Conservation (phyloP, 768 basidiomycete species). For the Rhodotorula toruloides region DNA sequence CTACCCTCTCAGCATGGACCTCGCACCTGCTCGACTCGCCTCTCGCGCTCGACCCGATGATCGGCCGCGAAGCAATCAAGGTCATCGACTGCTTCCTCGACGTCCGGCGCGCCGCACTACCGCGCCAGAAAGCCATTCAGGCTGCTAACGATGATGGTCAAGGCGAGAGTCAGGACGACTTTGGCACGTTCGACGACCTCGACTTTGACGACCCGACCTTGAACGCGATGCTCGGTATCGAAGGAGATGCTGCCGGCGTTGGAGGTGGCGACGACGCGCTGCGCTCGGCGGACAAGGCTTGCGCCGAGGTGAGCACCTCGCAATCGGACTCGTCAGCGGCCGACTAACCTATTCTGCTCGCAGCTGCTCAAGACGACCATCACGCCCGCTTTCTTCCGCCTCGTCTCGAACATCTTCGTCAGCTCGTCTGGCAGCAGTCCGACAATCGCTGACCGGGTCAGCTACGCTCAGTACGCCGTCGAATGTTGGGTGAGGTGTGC, state of each 20-base stretch:
- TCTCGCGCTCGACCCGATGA: slow-evolving; percentile 52
- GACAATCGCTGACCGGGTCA: slow-evolving; percentile 17
- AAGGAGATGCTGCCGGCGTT: slow-evolving; percentile 41
- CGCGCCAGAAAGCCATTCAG: not conserved
- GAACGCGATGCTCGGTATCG: slow-evolving; percentile 55
- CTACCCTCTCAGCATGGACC: slow-evolving; percentile 63
- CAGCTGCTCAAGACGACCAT: slow-evolving; percentile 56
- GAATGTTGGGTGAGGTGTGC: slow-evolving; percentile 71
- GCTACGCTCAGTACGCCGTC: slow-evolving; percentile 57
- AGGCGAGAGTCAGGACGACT: slow-evolving; percentile 75
- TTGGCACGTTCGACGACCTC: slow-evolving; percentile 55
- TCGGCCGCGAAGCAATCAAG: slow-evolving; percentile 56
- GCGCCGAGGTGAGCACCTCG: slow-evolving; percentile 53
- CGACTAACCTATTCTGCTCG: not conserved
- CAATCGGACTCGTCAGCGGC: not conserved
- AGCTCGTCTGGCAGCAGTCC: slow-evolving; percentile 35
- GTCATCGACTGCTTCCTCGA: slow-evolving; percentile 62
- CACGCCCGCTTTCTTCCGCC: slow-evolving; percentile 56
- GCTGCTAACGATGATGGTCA: slow-evolving; percentile 30
- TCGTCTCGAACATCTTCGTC: slow-evolving; percentile 54
- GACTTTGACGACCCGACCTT: slow-evolving; percentile 62
- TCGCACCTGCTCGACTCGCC: slow-evolving; percentile 53
- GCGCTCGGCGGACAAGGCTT: slow-evolving; percentile 52
- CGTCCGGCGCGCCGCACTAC: slow-evolving; percentile 45
- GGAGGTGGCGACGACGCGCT: slow-evolving; percentile 41